Conservation (phyloP, 352 stramenopile genomes). For the Phytophthora parvispora region DNA sequence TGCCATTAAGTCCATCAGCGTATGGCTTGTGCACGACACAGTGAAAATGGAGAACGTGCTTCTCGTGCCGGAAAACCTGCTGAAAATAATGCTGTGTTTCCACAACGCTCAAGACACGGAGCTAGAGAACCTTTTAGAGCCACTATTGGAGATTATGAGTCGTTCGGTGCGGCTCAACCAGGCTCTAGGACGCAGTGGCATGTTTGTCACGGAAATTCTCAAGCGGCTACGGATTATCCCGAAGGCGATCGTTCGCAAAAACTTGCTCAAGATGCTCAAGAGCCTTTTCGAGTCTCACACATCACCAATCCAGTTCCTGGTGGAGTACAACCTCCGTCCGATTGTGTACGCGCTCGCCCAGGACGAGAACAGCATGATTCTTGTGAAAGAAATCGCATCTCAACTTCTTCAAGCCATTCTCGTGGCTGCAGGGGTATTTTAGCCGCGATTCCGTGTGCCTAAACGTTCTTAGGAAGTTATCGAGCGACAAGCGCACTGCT, state of each 20-base stretch:
- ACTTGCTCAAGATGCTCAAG: constrained; percentile 95
- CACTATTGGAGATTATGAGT: constrained; percentile 81
- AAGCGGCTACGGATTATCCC: constrained; percentile 77
- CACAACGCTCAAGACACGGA: constrained; percentile 73
- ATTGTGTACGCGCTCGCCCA: constrained; percentile 84
- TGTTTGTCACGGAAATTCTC: constrained; percentile 92
- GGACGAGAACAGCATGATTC: constrained; percentile 91
- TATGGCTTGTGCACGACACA: constrained; percentile 88
- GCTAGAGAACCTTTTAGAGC: constrained; percentile 85
- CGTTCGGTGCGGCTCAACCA: constrained; percentile 86
- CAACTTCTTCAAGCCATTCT: constrained; percentile 87
- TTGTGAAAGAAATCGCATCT: constrained; percentile 92
- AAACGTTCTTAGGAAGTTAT: not conserved
- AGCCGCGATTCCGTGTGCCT: not conserved
- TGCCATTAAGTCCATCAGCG: constrained; percentile 89
- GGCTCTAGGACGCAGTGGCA: constrained; percentile 81
- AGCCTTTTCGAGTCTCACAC: constrained; percentile 91
- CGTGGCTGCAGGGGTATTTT: constrained; percentile 75
- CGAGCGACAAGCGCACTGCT: constrained; percentile 17
- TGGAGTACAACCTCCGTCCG: constrained; percentile 91
- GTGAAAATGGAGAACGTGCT: constrained; percentile 88
- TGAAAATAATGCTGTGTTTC: constrained; percentile 83
- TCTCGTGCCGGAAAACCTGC: constrained; percentile 67
- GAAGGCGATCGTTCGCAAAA: constrained; percentile 93
- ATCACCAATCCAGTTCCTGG: constrained; percentile 85